These are phyloP conservation scores for Trametes versicolor DNA, from an alignment of 1,284 basidiomycete species.

Conservation along the genomic window DNA sequence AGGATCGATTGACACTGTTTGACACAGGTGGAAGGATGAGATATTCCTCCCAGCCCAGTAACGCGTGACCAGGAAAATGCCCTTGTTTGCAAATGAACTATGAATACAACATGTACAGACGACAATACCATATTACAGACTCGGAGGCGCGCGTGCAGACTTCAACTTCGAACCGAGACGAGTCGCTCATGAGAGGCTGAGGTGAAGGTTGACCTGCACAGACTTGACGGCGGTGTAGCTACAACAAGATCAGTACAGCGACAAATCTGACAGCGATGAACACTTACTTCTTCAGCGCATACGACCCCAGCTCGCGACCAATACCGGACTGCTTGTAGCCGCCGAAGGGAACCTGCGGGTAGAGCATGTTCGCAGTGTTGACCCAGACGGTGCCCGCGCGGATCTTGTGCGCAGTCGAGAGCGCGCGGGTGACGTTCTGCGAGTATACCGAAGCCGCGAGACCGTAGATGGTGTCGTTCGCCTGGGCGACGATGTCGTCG, in stretches of 20 bases:
- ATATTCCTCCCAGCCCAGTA: no score
- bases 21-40: no score
- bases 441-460: slow-evolving; percentile 85
- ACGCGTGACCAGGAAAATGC: neutral
- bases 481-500: slow-evolving; percentile 71
- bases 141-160: no score
- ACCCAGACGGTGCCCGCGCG: slow-evolving; percentile 88
- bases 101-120: slow-evolving; percentile 10
- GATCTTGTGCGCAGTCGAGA: slow-evolving; percentile 79
- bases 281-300: slow-evolving; percentile 75
- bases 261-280: slow-evolving; percentile 13
- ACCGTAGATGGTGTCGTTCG: slow-evolving; percentile 91
- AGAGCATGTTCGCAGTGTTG: slow-evolving; percentile 79
- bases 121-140: slow-evolving; percentile 7
- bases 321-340: slow-evolving; percentile 91
- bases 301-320: slow-evolving; percentile 88
- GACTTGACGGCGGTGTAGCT: slow-evolving; percentile 90
- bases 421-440: slow-evolving; percentile 78
- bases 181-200: no score
- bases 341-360: slow-evolving; percentile 82
- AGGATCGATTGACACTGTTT: no score
- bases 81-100: slow-evolving; percentile 4
- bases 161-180: no score
- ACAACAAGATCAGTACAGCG: slow-evolving; percentile 28
- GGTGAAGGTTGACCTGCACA: slow-evolving; percentile 42